A percentile compares a stretch with the other conserved stretches of the same genome.
phyloP scores from a whole-genome alignment of 306 rosid species.

The Medicago arabica region DNA sequence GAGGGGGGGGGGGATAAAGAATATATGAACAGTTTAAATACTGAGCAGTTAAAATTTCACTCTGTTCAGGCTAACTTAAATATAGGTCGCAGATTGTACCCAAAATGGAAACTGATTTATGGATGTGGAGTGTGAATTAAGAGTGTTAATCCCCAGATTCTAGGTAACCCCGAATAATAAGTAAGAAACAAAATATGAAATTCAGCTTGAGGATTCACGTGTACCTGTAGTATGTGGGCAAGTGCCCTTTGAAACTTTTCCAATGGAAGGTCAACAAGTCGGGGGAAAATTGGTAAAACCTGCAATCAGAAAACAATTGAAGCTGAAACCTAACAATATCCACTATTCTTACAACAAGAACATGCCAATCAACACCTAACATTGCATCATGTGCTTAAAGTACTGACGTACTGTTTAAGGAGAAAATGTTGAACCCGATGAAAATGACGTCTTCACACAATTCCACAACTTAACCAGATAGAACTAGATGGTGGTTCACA shows the following conservation, averaged over 20 bases:
- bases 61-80: constrained; percentile 20
- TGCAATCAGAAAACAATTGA: constrained; percentile 53
- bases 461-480: not conserved
- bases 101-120: constrained; percentile 28
- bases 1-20: constrained; percentile 24
- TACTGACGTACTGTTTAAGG: constrained; percentile 6
- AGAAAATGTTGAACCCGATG: constrained; percentile 10
- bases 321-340: constrained; percentile 29
- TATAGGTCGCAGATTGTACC: constrained; percentile 15
- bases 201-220: constrained; percentile 39
- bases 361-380: constrained; percentile 13
- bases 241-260: constrained; percentile 98
- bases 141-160: constrained; percentile 11
- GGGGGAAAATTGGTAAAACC: constrained; percentile 96
- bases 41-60: constrained; percentile 16
- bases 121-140: constrained; percentile 4
- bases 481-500: not conserved
- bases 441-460: constrained; percentile 28
- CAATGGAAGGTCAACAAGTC: constrained; percentile 86
- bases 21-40: not conserved
- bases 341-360: constrained; percentile 1
- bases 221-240: constrained; percentile 96
- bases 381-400: constrained; percentile 1
- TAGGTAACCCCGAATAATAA: constrained; percentile 15
- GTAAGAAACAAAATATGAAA: constrained; percentile 28